phyloP scores from a whole-genome alignment of 305 asterid species.

The Plantago lanceolata region DNA sequence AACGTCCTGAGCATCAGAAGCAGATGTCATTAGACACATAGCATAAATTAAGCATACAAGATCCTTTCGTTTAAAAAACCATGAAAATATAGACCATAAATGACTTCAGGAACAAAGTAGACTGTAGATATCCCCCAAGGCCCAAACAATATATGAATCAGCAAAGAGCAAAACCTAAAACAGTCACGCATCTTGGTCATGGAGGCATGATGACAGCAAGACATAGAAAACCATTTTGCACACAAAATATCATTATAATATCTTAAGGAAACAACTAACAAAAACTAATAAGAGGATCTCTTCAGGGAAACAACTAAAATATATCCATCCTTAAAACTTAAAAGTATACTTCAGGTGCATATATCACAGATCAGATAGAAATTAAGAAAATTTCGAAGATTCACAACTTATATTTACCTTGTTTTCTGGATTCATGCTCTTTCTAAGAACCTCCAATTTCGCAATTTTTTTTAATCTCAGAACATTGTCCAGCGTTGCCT shows the following conservation, averaged over 20 bases:
- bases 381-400: constrained; percentile 13
- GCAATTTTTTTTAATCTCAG: constrained; percentile 50
- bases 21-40: constrained; percentile 26
- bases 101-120: too few relatives aligned
- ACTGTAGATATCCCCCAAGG: too few relatives aligned
- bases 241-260: constrained; percentile 10
- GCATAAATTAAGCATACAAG: constrained; percentile 28
- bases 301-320: constrained; percentile 16
- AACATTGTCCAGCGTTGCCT: constrained; percentile 59
- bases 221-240: constrained; percentile 5
- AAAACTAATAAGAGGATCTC: constrained; percentile 1
- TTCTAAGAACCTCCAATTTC: constrained; percentile 43
- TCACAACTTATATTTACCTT: constrained; percentile 46
- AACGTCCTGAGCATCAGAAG: constrained; percentile 35
- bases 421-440: constrained; percentile 31
- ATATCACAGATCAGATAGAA: not conserved
- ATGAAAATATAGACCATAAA: not conserved
- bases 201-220: not conserved
- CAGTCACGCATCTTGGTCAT: too few relatives aligned
- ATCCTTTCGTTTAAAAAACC: not conserved
- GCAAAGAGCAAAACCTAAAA: too few relatives aligned
- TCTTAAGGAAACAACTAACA: not conserved
- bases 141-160: too few relatives aligned
- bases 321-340: too few relatives aligned
- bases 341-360: not conserved